Conservation (phyloP, 805 yeast species). For the Candida maris region DNA sequence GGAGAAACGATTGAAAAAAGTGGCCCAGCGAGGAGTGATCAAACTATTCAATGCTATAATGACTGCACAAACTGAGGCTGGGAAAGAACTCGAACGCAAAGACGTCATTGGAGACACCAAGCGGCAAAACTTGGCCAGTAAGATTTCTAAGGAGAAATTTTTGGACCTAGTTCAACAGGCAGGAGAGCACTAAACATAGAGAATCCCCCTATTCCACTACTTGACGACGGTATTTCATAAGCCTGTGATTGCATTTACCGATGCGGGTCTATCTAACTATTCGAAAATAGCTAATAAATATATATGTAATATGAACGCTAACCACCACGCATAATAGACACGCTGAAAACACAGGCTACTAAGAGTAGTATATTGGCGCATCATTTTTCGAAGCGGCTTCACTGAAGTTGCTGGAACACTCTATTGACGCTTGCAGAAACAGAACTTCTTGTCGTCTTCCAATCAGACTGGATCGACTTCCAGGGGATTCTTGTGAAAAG, state of each 20-base stretch:
- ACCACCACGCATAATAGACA: too few relatives aligned
- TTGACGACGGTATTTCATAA: too few relatives aligned
- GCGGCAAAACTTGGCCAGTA: constrained; percentile 62
- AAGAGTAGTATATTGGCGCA: too few relatives aligned
- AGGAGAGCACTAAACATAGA: constrained; percentile 44
- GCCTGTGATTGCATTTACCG: too few relatives aligned
- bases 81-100: constrained; percentile 63
- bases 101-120: constrained; percentile 46
- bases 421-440: constrained; percentile 29
- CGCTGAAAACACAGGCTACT: too few relatives aligned
- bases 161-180: constrained; percentile 83
- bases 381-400: too few relatives aligned
- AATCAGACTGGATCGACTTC: constrained; percentile 30
- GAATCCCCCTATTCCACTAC: too few relatives aligned
- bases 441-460: constrained; percentile 34
- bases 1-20: constrained; percentile 4
- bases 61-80: constrained; percentile 79
- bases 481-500: constrained; percentile 34
- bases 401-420: constrained; percentile 20
- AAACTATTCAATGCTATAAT: constrained; percentile 42
- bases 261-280: too few relatives aligned
- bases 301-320: too few relatives aligned
- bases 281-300: too few relatives aligned
- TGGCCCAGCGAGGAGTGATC: constrained; percentile 30
- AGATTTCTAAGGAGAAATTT: constrained; percentile 84